phyloP scores from a whole-genome alignment of 176 grass and related monocot species.

The Metroxylon sagu region DNA sequence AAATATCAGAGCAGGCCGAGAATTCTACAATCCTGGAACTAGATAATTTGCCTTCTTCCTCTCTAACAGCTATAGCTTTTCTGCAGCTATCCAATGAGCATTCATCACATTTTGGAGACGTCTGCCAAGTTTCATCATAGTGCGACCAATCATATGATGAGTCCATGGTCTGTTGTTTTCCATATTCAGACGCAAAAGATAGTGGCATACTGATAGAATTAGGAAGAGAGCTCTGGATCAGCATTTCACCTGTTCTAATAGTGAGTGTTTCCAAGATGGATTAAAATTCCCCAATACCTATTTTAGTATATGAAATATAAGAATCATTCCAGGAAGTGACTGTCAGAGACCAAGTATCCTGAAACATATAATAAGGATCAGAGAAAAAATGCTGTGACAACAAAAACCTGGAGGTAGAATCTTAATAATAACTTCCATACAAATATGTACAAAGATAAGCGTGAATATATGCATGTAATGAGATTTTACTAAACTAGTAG shows the following conservation, averaged over 20 bases:
- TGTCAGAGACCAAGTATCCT: no score
- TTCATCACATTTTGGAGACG: slow-evolving; percentile 46
- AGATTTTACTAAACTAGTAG: no score
- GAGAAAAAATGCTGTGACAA: no score
- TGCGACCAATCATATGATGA: slow-evolving; percentile 15
- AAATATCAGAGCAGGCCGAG: slow-evolving; percentile 25
- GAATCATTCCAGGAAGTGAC: no score
- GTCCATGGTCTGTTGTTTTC: slow-evolving; percentile 11
- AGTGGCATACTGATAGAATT: background rate
- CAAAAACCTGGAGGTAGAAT: no score
- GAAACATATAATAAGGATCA: no score
- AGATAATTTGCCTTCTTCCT: slow-evolving; percentile 29
- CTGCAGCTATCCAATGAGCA: slow-evolving; percentile 24
- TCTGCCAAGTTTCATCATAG: slow-evolving; percentile 35
- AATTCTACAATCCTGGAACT: slow-evolving; percentile 13
- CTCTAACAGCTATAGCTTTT: slow-evolving; percentile 25
- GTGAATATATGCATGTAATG: no score
- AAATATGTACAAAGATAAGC: no score
- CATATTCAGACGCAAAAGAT: background rate
- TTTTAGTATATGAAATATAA: no score
- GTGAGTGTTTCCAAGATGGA: background rate
- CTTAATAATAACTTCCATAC: no score
- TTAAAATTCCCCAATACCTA: background rate
- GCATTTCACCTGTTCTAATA: slow-evolving; percentile 4
- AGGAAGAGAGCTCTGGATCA: slow-evolving; percentile 16